Percentiles rank a stretch among this genome's conserved stretches.
phyloP scores from a whole-genome alignment of 2,329 filamentous ascomycete species.

The Lachnellula hyalina region DNA sequence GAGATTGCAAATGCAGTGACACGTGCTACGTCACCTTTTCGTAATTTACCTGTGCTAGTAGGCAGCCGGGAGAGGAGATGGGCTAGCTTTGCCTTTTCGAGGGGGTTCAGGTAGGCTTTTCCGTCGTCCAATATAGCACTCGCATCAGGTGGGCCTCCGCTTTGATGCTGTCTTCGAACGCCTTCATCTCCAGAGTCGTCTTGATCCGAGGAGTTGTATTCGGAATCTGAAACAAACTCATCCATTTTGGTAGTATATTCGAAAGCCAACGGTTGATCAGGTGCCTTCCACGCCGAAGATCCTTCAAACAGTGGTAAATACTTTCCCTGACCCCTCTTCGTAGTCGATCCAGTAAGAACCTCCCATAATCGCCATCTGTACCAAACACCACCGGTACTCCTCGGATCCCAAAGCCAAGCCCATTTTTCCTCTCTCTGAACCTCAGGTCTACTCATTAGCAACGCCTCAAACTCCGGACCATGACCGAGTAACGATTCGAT shows the following conservation, averaged over 20 bases:
- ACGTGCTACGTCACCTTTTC: conserved; percentile 80
- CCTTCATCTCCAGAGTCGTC: conserved; percentile 58
- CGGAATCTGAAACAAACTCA: conserved; percentile 76
- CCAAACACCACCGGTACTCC: conserved; percentile 75
- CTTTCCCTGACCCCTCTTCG: conserved; percentile 42
- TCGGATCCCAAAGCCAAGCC: conserved; percentile 89
- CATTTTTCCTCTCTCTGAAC: conserved; percentile 85
- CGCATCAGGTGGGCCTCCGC: conserved; percentile 37
- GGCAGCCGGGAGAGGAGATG: conserved; percentile 82
- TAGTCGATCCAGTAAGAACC: conserved; percentile 62
- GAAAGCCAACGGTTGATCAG: conserved; percentile 67
- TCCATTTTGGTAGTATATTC: conserved; percentile 74
- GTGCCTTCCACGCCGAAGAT: conserved; percentile 70
- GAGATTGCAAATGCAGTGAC: conserved; percentile 85
- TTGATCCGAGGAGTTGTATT: conserved; percentile 83
- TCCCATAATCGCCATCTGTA: conserved; percentile 93
- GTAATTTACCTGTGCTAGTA: conserved; percentile 64
- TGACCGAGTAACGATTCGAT: conserved; percentile 74
- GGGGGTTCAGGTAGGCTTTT: conserved; percentile 64
- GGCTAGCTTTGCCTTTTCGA: conserved; percentile 78
- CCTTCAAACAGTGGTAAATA: conserved; percentile 69
- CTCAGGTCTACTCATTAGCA: conserved; percentile 80
- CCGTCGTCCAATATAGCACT: conserved; percentile 28
- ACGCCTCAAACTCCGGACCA: conserved; percentile 82
- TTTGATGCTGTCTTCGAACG: conserved; percentile 36